Evolutionary conservation across 352 stramenopile genomes (phyloP), one percentile per base, ranked within the genome.

Genomic region (Aphanomyces astaci): DNA sequence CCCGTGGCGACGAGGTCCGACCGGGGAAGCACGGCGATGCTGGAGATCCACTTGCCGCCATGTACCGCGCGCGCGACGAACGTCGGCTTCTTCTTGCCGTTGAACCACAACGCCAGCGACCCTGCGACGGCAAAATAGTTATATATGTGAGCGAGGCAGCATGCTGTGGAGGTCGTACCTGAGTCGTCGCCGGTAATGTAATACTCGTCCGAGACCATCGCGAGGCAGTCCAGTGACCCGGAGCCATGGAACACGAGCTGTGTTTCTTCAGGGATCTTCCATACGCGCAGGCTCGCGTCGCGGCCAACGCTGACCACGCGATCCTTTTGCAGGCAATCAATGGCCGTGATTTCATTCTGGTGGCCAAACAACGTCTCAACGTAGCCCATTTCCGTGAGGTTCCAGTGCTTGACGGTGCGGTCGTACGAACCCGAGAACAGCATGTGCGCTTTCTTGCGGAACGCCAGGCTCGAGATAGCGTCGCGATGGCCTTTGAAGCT

Each of bases 261-360:
- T 1, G 90, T 97, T 73, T 97, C 90, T 71, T 97, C 92, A 0
- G 90, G 83, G 64, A 98, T 95, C 85, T 98, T 98, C 94, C 94
- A 98, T 68, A 97, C 79, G 32, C 94, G 91, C 59, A 97, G 86
- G 71, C 89, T 97, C 22, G 89, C 84, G 71, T 98, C 94, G 39
- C 85, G 88, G 33, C 90, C 89, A 62, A 84, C 92, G 51, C 88
- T 96, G 45, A 98, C 87, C 40, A 96, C 79, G 46, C 92, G 82
- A 69, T 97, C 92, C 57, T 94, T 91, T 70, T 95, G 87, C 22
- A 94, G 75, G 69, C 87, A 89, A 60, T 98, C 93, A 5, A 98
- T 82, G 56, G 76, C 89, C 31, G 96, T 87, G 36, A 98, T 85
- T 59, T 96, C 88, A 31, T 82, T 82, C 73, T 98, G 89, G 66